Evolutionary conservation across 2,329 filamentous ascomycete genomes (phyloP), one percentile per base, ranked within the genome.

Genomic region (Stagonosporopsis tanaceti): DNA sequence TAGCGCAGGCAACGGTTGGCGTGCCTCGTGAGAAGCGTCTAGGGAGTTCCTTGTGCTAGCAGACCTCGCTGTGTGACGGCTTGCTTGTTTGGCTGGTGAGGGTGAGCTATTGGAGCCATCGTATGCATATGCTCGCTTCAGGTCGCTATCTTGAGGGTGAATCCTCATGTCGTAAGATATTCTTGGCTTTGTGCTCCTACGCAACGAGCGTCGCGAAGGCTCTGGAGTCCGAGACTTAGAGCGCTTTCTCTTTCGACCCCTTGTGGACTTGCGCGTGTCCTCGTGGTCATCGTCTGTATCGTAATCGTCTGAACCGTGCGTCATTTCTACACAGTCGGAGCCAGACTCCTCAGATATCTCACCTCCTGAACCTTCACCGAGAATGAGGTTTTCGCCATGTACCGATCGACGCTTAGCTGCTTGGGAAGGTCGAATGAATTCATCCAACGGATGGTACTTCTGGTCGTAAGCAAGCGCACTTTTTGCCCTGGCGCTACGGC

Each of bases 401-500:
- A 63, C 51, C 8, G 58, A 61, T 17, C 66, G 68, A 37, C 65
- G 62, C 40, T 70, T 72, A 0, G 69, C 67, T 32, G 73, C 72
- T 27, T 67, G 66, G 9, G 61, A 59, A 4, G 73, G 72, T 9
- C 63, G 63, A 7, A 71, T 58, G 41, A 53, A 48, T 8, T 75
- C 71, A 38, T 76, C 73, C 64, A 76, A 67, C 2, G 72, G 73
- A 51, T 76, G 73, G 35, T 73, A 76, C 50, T 66, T 71, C 22
- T 70, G 57, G 35, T 75, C 68, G 53, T 75, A 75, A 6, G 60
- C 44, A 5, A 74, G 65, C 32, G 66, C 64, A 25, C 54, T 64
- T 4, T 50, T 64, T 9, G 35, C 35, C 12, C 59, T 50, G 8
- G 56, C 17, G 11, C 50, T 53, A 25, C 50, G 50, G n/a, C 45